Evolutionary conservation across 495 filamentous ascomycete genomes (phyloP).

Genomic region (Bacidia gigantensis): DNA sequence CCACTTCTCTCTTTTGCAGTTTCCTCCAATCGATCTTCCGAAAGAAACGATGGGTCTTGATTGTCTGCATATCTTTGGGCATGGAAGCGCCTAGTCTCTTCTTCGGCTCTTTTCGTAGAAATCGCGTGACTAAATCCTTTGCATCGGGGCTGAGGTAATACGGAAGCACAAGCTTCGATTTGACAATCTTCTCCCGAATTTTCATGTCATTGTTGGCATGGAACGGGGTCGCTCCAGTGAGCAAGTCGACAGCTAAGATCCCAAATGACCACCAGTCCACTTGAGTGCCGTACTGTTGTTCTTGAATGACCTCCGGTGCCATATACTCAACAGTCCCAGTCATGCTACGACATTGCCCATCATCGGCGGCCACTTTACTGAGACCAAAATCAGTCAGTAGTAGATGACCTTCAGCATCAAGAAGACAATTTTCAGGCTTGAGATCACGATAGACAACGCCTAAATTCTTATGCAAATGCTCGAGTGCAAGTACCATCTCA

Average conservation of each 20-base stretch:
- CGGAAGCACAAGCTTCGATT: constrained; percentile 72
- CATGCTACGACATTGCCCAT: constrained; percentile 70
- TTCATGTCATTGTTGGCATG: constrained; percentile 78
- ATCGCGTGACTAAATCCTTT: constrained; percentile 78
- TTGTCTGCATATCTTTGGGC: constrained; percentile 69
- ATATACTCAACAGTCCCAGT: constrained; percentile 96
- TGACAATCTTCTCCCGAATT: constrained; percentile 84
- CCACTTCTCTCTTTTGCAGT: constrained; percentile 61
- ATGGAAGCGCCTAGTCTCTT: constrained; percentile 80
- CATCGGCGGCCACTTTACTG: constrained; percentile 80
- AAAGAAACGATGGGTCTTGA: constrained; percentile 95
- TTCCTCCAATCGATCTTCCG: constrained; percentile 85
- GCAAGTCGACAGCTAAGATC: constrained; percentile 76
- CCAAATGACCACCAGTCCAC: constrained; percentile 99
- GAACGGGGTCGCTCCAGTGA: constrained; percentile 85
- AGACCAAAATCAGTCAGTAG: constrained; percentile 94
- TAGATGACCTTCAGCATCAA: constrained; percentile 82
- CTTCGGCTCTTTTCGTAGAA: constrained; percentile 78
- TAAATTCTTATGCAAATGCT: constrained; percentile 78
- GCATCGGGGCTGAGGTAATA: constrained; percentile 82
- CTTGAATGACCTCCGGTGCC: constrained; percentile 85
- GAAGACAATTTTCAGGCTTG: constrained; percentile 94
- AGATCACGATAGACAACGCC: constrained; percentile 94
- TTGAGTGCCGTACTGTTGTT: constrained; percentile 74
- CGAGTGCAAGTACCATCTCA: constrained; percentile 86